Evolutionary conservation across 2,329 filamentous ascomycete species (phyloP), one percentile per base, ranked within the genome.

Genomic region (Botrytis hyacinthi): DNA sequence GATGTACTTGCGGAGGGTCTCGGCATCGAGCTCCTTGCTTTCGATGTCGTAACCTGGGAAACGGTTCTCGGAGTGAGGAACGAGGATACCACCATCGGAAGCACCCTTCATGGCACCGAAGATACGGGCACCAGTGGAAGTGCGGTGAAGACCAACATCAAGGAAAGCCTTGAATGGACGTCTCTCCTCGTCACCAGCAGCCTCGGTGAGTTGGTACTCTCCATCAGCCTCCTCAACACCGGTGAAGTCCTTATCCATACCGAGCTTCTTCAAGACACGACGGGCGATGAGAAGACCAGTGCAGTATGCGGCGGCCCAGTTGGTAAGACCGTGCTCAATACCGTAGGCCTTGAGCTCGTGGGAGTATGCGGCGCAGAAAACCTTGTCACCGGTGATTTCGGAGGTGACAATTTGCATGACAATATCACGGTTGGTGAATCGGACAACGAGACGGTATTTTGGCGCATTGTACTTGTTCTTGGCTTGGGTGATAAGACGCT

Each of bases 391-490:
- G 80, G 89, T 91, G 87, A 99, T 93, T 90, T 99, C 96, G 76
- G 96, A 97, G 84, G 90, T 92, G 85, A 99, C 91, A 85, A 99
- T 96, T 89, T 99, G 96, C 87, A 91, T 91, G 88, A 98, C 93
- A 89, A 98, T 97, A 90, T 99, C 95, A 87, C 94, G 94, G 92
- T 98, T 97, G 90, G 94, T 97, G 92, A 97, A 97, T 85, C 96
- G 96, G 84, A 99, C 94, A 80, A 99, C 96, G 83, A 99, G 92
- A 84, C 96, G 93, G 92, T 99, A 98, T 91, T 99, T 99, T 87
- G 96, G 96, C 78, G 96, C 93, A 88, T 97, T 97, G 93, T 98
- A 99, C 93, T 99, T 99, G 94, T 99, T 99, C 94, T 98, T 99
- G 88, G 96, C 96, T 91, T 99, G 96, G 89, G 94, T 95, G 90